Percentiles rank a stretch among this genome's conserved stretches.
Conservation (phyloP, 2,329 filamentous ascomycete genomes). For the Pyricularia pennisetigena region DNA sequence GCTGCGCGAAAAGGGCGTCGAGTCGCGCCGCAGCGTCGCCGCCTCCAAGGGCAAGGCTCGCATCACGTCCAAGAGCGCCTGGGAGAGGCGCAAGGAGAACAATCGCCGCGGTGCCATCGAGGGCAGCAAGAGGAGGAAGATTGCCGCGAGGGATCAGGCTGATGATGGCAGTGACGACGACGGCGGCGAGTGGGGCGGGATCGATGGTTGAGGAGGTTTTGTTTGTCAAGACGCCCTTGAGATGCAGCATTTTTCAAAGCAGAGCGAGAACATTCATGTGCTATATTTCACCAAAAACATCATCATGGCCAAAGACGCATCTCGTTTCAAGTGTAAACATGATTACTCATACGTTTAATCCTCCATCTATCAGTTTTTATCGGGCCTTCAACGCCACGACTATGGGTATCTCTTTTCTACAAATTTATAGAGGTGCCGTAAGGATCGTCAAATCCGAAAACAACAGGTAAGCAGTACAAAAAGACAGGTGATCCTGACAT, state of each 20-base stretch:
- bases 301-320: background rate
- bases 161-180: conserved; percentile 6
- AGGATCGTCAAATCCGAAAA: background rate
- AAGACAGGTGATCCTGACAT: background rate
- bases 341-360: too few species aligned
- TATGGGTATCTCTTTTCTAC: background rate
- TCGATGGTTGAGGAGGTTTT: conserved; percentile 15
- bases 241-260: background rate
- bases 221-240: background rate
- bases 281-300: background rate
- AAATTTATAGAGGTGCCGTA: background rate
- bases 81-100: conserved; percentile 59
- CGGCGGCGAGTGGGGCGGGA: conserved; percentile 18
- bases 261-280: background rate
- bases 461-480: background rate
- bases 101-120: conserved; percentile 54
- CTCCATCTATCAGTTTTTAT: background rate
- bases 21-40: conserved; percentile 45
- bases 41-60: conserved; percentile 37
- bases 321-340: background rate
- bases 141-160: conserved; percentile 15
- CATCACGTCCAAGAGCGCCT: conserved; percentile 79
- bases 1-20: conserved; percentile 73
- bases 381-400: background rate
- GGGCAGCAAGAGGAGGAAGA: conserved; percentile 47